Evolutionary conservation across 1,284 basidiomycete species (phyloP), one percentile per base, ranked within the genome.

Genomic region (Trichosporon sp.): DNA sequence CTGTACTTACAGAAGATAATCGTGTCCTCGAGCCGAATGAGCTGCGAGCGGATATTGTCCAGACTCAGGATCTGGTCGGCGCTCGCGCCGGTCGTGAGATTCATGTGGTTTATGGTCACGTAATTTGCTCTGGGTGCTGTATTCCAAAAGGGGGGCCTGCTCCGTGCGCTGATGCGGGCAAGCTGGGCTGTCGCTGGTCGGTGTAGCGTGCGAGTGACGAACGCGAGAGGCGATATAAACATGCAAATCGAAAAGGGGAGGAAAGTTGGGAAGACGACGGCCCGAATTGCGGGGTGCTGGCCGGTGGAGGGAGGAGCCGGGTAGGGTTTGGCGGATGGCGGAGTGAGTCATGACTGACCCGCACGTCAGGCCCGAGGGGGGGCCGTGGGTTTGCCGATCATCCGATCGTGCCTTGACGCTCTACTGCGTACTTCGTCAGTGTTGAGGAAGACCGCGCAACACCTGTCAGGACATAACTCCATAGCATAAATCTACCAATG

Each of bases 1-100:
- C 26, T 26, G 26, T 37, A 63, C 59, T 63, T 67, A 87, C 87
- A 80, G 81, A 99, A 99, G 81, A 98, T 97, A 86, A 99, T 99
- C 21, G 96, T 99, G 77, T 99, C 97, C 81, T 99, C 97, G 21
- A 99, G 89, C 19, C 97, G 89, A 75, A 89, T 90, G 16, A 99
- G 87, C 68, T 94, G 91, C 19, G 90, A 90, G 71, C 97, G 88
- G 78, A 99, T 98, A 70, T 90, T 88, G 70, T 94, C 91, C 32
- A 97, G 86, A 31, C 90, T 92, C 31, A 98, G 88, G 8, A 95
- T 91, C 79, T 94, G 90, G 56, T 88, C 87, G 38, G 86, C 87
- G 71, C 89, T 85, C 80, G 90, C 89, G 76, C 84, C 84, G 4
- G 80, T 76, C 0, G 84, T 85, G 68, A 85, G 83, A 77, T 84